Base-by-base conservation (phyloP, 176 grass and related monocot genomes). In the Pharus latifolius region DNA sequence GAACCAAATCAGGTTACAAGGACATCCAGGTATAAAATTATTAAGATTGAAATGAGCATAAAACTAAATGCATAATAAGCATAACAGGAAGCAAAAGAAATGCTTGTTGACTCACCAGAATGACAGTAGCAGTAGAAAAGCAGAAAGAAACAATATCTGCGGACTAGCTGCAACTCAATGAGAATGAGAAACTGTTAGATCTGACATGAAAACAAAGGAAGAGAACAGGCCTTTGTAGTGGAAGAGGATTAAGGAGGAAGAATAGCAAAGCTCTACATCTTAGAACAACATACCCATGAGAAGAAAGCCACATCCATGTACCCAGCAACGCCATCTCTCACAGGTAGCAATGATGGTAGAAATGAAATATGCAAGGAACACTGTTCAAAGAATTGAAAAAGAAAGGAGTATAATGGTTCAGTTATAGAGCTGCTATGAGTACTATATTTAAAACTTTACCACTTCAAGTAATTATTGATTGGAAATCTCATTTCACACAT, bases 281-380 rank as follows among this genome's bases (percentile, higher is more conserved):
- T 17, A 73, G 84, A 53, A 79, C 31, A 73, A 48, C 83, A 67
- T 88, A 99, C 96, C 90, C 96, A 99, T 95, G 30, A 99, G 82
- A 77, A 95, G 53, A 80, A 99, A 99, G 78, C 90, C 90, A 60
- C 96, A 99, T 42, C 90, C 85, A 76, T 91, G 90, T 13, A 89
- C 63, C 96, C 96, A 99, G 72, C 82, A 99, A 64, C 78, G 80
- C 90, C 90, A 99, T 63, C 76, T 81, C 82, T 91, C 54, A 76
- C 96, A 99, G 56, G 90, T 95, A 79, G 79, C 96, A 33, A 91
- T 72, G 74, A 91, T 47, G 8, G 87, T 86, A 73, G 62, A 83
- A 45, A 86, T 55, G 31, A 99, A 90, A 88, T 83, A 91, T 27
- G 40, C 42, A 59, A 95, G 49, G 77, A 91, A 95, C 27, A 92